Percentiles rank a stretch among this genome's conserved stretches.
These are phyloP conservation scores for Mycena maculata DNA, from an alignment of 768 basidiomycete species.

Conservation along the genomic window DNA sequence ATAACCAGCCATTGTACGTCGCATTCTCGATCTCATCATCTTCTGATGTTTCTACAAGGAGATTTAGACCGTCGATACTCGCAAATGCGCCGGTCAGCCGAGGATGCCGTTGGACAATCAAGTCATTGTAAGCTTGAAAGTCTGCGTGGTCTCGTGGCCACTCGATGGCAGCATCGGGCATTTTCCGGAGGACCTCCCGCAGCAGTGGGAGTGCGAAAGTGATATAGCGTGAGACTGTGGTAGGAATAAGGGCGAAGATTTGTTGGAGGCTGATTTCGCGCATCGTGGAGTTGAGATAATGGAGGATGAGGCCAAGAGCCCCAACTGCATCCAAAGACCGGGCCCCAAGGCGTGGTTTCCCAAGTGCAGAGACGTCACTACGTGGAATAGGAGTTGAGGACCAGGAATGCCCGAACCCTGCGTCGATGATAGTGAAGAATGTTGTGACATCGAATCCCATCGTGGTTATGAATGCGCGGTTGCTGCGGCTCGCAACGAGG, in stretches of 20 bases:
- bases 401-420: conserved; percentile 47
- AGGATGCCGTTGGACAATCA: conserved; percentile 38
- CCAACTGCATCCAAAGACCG: conserved; percentile 52
- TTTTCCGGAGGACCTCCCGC: conserved; percentile 31
- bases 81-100: conserved; percentile 52
- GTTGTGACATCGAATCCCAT: conserved; percentile 55
- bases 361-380: conserved; percentile 36
- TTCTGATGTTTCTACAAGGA: conserved; percentile 48
- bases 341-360: conserved; percentile 38
- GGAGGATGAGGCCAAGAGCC: conserved; percentile 47
- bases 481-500: conserved; percentile 43
- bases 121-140: conserved; percentile 30
- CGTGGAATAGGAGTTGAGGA: conserved; percentile 45
- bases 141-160: conserved; percentile 36
- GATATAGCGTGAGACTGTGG: conserved; percentile 43
- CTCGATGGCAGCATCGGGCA: conserved; percentile 38
- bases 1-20: conserved; percentile 59
- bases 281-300: conserved; percentile 49
- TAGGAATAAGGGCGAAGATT: conserved; percentile 49
- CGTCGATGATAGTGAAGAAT: conserved; percentile 46
- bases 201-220: conserved; percentile 40
- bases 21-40: conserved; percentile 57
- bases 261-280: conserved; percentile 45
- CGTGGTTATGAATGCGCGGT: conserved; percentile 57
- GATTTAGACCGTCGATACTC: conserved; percentile 55